These are phyloP conservation scores for Tuber brumale DNA, from an alignment of 495 filamentous ascomycete genomes.

Conservation along the genomic window DNA sequence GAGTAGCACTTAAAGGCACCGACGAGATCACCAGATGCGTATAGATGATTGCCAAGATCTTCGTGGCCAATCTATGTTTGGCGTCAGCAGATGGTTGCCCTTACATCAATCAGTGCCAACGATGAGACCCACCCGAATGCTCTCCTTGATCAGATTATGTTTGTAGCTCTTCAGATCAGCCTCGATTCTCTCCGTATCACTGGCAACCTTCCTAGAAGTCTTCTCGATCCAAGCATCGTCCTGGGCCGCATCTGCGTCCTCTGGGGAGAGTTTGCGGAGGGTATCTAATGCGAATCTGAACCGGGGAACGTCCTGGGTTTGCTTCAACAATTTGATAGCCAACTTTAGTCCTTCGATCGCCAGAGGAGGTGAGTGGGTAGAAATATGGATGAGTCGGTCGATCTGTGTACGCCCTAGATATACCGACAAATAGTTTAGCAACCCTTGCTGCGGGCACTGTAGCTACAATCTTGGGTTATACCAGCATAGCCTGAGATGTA, in stretches of 20 bases:
- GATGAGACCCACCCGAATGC: conserved; percentile 66
- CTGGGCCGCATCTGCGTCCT: conserved; percentile 58
- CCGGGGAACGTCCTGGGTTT: conserved; percentile 62
- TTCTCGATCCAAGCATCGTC: conserved; percentile 66
- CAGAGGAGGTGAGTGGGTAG: conserved; percentile 66
- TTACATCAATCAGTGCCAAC: not conserved
- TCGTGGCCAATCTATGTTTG: conserved; percentile 63
- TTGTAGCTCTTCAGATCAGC: conserved; percentile 86
- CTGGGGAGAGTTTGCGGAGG: conserved; percentile 56
- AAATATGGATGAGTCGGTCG: conserved; percentile 75
- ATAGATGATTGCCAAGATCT: conserved; percentile 64
- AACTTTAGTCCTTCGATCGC: conserved; percentile 72
- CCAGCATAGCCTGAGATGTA: conserved; percentile 90
- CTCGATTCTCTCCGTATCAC: conserved; percentile 66
- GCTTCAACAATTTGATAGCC: conserved; percentile 69
- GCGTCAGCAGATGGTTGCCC: not conserved
- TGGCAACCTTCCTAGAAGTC: conserved; percentile 56
- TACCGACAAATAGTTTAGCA: not conserved
- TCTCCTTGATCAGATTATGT: conserved; percentile 96
- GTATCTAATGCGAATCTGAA: conserved; percentile 65
- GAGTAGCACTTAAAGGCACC: conserved; percentile 61
- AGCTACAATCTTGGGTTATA: conserved; percentile 41
- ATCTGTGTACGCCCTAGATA: conserved; percentile 40
- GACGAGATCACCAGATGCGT: conserved; percentile 56
- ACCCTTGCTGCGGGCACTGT: not conserved